Conservation (phyloP, 768 basidiomycete species). For the Cyclocybe cylindracea region DNA sequence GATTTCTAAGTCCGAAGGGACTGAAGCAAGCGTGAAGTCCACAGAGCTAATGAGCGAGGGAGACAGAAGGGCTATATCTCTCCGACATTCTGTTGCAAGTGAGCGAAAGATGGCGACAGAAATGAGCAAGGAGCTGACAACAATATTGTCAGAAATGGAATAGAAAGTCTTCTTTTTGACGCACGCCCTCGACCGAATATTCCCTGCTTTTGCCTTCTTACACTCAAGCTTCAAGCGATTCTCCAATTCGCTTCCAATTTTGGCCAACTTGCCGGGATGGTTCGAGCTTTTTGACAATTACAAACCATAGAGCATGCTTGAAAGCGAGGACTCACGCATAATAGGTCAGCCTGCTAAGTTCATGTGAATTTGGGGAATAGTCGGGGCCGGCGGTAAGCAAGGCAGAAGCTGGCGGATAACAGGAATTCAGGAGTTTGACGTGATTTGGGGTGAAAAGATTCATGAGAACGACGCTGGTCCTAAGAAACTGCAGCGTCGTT, state of each 20-base stretch:
- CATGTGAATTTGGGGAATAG: constrained; percentile 81
- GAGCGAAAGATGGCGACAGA: constrained; percentile 82
- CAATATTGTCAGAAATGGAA: constrained; percentile 9
- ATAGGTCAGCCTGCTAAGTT: constrained; percentile 82
- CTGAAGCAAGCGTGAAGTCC: constrained; percentile 51
- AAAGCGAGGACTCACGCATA: constrained; percentile 53
- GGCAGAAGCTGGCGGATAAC: constrained; percentile 80
- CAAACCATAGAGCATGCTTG: background rate
- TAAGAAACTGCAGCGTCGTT: constrained; percentile 3
- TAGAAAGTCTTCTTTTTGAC: constrained; percentile 26
- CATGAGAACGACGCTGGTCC: constrained; percentile 39
- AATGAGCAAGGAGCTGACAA: constrained; percentile 69
- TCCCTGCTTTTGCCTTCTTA: constrained; percentile 70
- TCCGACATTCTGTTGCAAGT: constrained; percentile 83
- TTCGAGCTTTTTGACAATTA: constrained; percentile 52
- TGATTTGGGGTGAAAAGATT: constrained; percentile 82
- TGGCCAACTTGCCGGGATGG: constrained; percentile 76
- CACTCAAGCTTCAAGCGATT: constrained; percentile 69
- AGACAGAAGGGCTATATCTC: constrained; percentile 77
- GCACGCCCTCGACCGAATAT: constrained; percentile 78
- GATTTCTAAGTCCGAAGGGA: constrained; percentile 73
- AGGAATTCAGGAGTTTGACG: constrained; percentile 79
- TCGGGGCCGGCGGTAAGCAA: constrained; percentile 76
- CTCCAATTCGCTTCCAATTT: constrained; percentile 75
- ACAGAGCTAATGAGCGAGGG: constrained; percentile 68